Evolutionary conservation across 148 eudicot species (phyloP).

Genomic region (Silene conica): DNA sequence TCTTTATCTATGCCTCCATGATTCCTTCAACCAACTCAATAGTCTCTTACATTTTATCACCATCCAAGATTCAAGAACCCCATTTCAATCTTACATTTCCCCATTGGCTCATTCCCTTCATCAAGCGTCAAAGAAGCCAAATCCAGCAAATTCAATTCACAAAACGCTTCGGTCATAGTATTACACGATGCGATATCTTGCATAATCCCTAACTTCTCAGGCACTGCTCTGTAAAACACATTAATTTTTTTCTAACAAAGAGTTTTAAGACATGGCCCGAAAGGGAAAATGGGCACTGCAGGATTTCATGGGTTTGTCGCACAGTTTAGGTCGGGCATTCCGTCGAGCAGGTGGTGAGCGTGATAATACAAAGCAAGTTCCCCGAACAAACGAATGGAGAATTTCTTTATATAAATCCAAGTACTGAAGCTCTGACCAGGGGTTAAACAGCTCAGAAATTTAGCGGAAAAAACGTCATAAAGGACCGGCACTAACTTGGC

Average conservation of each 20-base stretch:
- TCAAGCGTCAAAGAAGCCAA: constrained; percentile 18
- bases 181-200: constrained; percentile 49
- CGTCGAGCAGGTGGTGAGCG: constrained; percentile 54
- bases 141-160: constrained; percentile 33
- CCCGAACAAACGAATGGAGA: no score
- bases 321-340: constrained; percentile 47
- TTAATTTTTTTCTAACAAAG: constrained; percentile 32
- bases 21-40: constrained; percentile 24
- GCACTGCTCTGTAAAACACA: constrained; percentile 35
- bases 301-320: constrained; percentile 32
- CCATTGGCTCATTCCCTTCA: constrained; percentile 12
- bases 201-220: constrained; percentile 30
- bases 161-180: neutral
- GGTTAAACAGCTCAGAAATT: no score
- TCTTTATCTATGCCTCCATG: constrained; percentile 18
- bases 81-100: no score
- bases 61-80: no score
- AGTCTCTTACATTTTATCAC: neutral
- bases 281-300: constrained; percentile 44
- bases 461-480: no score
- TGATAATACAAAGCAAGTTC: constrained; percentile 35
- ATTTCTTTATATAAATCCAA: no score
- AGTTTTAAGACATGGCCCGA: constrained; percentile 35
- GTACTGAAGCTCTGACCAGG: no score
- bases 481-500: no score